Percentiles rank a stretch among this genome's conserved stretches.
phyloP scores from a whole-genome alignment of 768 basidiomycete species.

The Gloeophyllum trabeum region DNA sequence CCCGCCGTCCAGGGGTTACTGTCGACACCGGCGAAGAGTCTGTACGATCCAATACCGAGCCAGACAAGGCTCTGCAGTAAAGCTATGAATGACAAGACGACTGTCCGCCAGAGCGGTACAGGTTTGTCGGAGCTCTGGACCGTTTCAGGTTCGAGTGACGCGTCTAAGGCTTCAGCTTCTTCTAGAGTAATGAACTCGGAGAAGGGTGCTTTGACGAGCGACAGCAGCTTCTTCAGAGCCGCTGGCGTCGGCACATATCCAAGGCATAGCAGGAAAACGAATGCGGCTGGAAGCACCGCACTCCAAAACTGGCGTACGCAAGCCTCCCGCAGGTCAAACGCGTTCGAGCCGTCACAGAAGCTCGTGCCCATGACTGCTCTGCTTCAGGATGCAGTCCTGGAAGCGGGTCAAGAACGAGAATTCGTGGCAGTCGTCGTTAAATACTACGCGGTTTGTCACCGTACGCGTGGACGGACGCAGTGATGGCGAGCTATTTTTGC shows the following conservation, averaged over 20 bases:
- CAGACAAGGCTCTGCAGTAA: slow-evolving; percentile 46
- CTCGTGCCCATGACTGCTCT: neutral
- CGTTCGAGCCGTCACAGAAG: slow-evolving; percentile 1
- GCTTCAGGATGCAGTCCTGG: too few relatives aligned
- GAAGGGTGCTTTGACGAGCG: slow-evolving; percentile 9
- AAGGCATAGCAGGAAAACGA: slow-evolving; percentile 11
- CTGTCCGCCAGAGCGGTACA: slow-evolving; percentile 48
- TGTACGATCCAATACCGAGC: slow-evolving; percentile 49
- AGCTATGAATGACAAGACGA: slow-evolving; percentile 44
- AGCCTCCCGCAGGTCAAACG: slow-evolving; percentile 12
- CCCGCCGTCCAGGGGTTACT: slow-evolving; percentile 19
- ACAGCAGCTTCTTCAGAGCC: slow-evolving; percentile 5
- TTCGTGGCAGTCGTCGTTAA: too few relatives aligned
- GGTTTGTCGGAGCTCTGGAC: slow-evolving; percentile 2
- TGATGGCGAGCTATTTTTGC: too few relatives aligned
- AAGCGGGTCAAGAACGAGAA: too few relatives aligned
- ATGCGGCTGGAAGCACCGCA: slow-evolving; percentile 14
- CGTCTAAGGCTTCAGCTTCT: slow-evolving; percentile 16
- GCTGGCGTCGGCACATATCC: slow-evolving; percentile 7
- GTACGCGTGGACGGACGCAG: too few relatives aligned
- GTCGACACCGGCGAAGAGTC: slow-evolving; percentile 22
- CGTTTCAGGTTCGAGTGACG: slow-evolving; percentile 2
- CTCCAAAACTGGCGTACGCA: slow-evolving; percentile 17
- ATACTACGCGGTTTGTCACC: too few relatives aligned
- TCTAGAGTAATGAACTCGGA: slow-evolving; percentile 13